Conservation (phyloP, 106 monocot species). For the Phalaenopsis equestris region DNA sequence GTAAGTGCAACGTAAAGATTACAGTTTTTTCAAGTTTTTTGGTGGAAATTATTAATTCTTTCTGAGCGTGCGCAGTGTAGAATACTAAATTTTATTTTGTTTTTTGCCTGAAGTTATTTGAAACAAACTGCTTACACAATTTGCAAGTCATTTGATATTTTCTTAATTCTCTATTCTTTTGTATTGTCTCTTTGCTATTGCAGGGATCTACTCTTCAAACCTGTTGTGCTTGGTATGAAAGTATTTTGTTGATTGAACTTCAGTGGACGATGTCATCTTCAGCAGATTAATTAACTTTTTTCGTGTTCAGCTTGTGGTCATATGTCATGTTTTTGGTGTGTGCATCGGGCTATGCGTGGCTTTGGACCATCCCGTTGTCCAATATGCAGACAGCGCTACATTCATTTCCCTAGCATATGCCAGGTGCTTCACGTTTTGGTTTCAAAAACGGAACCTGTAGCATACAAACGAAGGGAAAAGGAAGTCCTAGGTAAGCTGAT, state of each 20-base stretch:
- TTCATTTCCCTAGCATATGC: slow-evolving; percentile 78
- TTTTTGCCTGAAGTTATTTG: too few relatives aligned
- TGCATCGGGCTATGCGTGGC: slow-evolving; percentile 62
- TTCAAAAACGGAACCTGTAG: slow-evolving; percentile 50
- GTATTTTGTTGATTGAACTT: neutral
- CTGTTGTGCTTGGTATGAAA: slow-evolving; percentile 60
- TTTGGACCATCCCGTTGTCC: slow-evolving; percentile 50
- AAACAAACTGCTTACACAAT: neutral
- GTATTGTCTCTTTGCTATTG: slow-evolving; percentile 9
- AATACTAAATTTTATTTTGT: neutral
- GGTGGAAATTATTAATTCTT: neutral
- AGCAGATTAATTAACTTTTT: slow-evolving; percentile 1
- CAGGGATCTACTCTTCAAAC: slow-evolving; percentile 67
- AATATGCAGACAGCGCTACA: slow-evolving; percentile 63
- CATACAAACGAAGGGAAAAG: slow-evolving; percentile 63
- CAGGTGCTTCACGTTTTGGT: slow-evolving; percentile 59
- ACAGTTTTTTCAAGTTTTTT: too few relatives aligned
- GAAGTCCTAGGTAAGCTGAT: slow-evolving; percentile 63
- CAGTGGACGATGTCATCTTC: neutral
- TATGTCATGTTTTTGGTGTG: slow-evolving; percentile 92
- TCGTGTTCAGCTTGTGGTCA: slow-evolving; percentile 77
- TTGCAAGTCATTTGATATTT: neutral
- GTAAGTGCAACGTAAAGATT: too few relatives aligned
- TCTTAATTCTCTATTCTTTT: neutral
- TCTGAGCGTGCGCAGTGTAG: neutral